Base-by-base conservation (phyloP, 2,329 filamentous ascomycete species). In the Penicillium sp. region DNA sequence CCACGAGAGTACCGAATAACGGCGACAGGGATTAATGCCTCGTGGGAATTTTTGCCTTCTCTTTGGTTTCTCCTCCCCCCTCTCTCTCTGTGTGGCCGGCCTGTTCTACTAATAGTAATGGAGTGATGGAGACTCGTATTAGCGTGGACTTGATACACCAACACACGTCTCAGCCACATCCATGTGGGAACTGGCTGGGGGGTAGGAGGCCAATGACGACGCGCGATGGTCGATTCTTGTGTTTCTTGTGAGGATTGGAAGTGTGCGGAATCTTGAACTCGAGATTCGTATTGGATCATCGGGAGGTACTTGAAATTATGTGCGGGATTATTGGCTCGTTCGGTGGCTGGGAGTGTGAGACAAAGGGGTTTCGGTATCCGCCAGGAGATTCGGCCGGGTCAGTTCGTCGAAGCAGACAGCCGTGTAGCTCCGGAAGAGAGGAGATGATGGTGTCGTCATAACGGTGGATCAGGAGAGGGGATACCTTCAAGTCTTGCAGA, bases 51-150 rank as follows among this genome's bases (percentile, higher is more conserved):
- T 22, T 22, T 22, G 19, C 19, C 19, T 22, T 22, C 19, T 22
- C 19, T 1, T 22, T 22, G 1, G 19, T 22, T 22, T 22, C 19
- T 22, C 1, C 19, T 1, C 19, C 19, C 19, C 19, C 19, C 19
- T 1, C 19, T 22, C 19, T 22, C 19, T 22, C 19, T 22, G 1
- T 22, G 19, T 22, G 19, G 30, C 30, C 8, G 10, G 46, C 51
- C 46, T 60, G 61, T 68, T 66, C 65, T 67, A 66, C 65, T 66
- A 68, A 68, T 69, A 69, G 65, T 61, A 66, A 61, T 62, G 62
- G 67, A 68, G 62, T 10, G n/a, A 43, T 43, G 40, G 40, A 43
- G 40, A 43, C 40, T 19, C n/a, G 6, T 11, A 57, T 65, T 68
- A 69, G 67, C 57, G 65, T 40, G 55, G 19, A 61, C 53, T 59